Evolutionary conservation across 2,329 filamentous ascomycete species (phyloP).

Genomic region (Neurospora sp.): DNA sequence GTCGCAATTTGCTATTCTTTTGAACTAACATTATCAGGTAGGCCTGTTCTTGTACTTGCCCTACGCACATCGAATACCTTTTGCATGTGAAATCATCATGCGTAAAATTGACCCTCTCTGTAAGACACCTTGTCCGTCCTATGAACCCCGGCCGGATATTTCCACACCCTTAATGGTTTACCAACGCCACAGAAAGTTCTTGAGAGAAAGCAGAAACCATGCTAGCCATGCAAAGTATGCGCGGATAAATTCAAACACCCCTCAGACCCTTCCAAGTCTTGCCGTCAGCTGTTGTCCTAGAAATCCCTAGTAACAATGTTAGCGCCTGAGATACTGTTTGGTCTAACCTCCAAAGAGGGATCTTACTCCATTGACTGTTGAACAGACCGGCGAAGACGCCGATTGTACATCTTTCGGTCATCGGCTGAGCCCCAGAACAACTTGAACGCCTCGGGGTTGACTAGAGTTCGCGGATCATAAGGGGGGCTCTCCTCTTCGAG

Average conservation of each 20-base stretch:
- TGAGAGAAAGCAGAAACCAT: not conserved
- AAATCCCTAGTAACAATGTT: not conserved
- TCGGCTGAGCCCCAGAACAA: slow-evolving; percentile 76
- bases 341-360: not conserved
- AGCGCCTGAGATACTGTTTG: not conserved
- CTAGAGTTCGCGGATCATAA: slow-evolving; percentile 81
- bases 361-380: slow-evolving; percentile 55
- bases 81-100: not conserved
- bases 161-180: not conserved
- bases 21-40: not conserved
- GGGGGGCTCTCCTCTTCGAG: slow-evolving; percentile 82
- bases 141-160: not conserved
- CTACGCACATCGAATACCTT: not conserved
- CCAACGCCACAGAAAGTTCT: not conserved
- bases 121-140: not conserved
- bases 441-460: slow-evolving; percentile 76
- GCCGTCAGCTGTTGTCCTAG: not conserved
- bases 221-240: not conserved
- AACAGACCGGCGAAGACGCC: slow-evolving; percentile 68
- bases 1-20: too few relatives aligned
- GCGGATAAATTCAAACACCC: not conserved
- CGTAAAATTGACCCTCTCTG: not conserved
- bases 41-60: not conserved
- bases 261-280: not conserved
- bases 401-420: slow-evolving; percentile 75